Evolutionary conservation across 768 basidiomycete species (phyloP).

Genomic region (Serendipita sp.): DNA sequence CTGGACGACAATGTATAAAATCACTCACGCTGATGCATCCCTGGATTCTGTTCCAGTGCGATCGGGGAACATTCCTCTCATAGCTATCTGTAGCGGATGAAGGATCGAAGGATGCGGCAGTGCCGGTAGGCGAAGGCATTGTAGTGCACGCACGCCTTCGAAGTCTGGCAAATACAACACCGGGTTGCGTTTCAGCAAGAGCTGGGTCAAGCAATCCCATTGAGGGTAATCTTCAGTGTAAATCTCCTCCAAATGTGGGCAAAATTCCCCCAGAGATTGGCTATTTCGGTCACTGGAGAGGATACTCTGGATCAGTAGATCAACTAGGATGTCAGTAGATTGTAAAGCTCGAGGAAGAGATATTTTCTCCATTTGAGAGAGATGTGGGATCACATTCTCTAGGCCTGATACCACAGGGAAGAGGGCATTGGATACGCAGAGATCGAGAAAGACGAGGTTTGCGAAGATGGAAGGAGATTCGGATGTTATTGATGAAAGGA

Average conservation of each 20-base stretch:
- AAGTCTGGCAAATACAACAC: not conserved
- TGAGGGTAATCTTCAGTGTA: not conserved
- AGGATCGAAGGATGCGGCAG: constrained; percentile 1
- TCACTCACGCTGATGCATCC: not conserved
- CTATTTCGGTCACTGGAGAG: not conserved
- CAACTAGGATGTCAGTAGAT: not conserved
- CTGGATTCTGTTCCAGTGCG: not conserved
- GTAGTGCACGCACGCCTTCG: not conserved
- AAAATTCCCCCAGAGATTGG: not conserved
- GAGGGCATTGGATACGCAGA: not conserved
- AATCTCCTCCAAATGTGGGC: not conserved
- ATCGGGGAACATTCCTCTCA: not conserved
- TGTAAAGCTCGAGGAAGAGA: not conserved
- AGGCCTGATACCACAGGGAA: not conserved
- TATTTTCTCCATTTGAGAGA: not conserved
- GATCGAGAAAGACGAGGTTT: not conserved
- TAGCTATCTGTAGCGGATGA: not conserved
- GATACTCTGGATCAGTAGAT: not conserved
- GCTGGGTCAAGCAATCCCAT: not conserved
- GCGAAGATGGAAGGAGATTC: not conserved
- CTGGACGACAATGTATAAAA: not conserved
- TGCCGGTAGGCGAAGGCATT: not conserved
- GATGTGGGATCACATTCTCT: not conserved
- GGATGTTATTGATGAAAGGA: not conserved
- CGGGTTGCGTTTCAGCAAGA: not conserved